Evolutionary conservation across 768 basidiomycete genomes (phyloP).

Genomic region (Boletus rubroflammeus): DNA sequence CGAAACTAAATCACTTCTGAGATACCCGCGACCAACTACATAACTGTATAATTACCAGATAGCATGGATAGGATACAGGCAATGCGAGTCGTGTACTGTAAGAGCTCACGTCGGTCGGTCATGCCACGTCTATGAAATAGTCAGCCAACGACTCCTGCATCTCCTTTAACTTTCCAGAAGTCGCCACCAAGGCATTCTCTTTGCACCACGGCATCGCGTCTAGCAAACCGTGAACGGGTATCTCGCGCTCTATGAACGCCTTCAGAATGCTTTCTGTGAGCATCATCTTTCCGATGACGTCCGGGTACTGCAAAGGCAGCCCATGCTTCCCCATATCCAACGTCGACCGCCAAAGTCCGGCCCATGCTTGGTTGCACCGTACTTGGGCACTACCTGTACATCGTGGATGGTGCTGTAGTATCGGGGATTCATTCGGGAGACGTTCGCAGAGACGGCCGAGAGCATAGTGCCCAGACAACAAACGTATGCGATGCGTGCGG

Average conservation of each 20-base stretch:
- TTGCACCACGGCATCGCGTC: slow-evolving; percentile 46
- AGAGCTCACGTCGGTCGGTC: background rate
- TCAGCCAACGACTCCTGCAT: slow-evolving; percentile 45
- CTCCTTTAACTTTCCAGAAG: slow-evolving; percentile 43
- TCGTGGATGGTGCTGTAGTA: slow-evolving; percentile 39
- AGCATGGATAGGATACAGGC: slow-evolving; percentile 7
- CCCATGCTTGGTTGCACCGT: slow-evolving; percentile 45
- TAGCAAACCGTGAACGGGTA: slow-evolving; percentile 37
- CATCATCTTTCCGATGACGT: slow-evolving; percentile 44
- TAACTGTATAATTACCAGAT: slow-evolving; percentile 8
- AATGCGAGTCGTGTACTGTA: background rate
- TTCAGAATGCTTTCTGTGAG: slow-evolving; percentile 46
- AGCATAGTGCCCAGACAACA: slow-evolving; percentile 51
- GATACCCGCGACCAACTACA: slow-evolving; percentile 7
- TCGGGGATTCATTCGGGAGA: slow-evolving; percentile 41
- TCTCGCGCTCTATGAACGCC: slow-evolving; percentile 42
- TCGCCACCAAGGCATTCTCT: slow-evolving; percentile 40
- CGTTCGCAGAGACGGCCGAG: slow-evolving; percentile 44
- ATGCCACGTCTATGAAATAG: slow-evolving; percentile 43
- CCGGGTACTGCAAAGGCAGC: slow-evolving; percentile 40
- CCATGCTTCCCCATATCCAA: slow-evolving; percentile 38
- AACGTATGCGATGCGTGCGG: slow-evolving; percentile 47
- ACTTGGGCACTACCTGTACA: slow-evolving; percentile 38
- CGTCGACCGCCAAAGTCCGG: slow-evolving; percentile 42
- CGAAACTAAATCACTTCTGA: background rate